Conservation (phyloP, 192 early-diverging fungal species). For the Coemansia sp. region DNA sequence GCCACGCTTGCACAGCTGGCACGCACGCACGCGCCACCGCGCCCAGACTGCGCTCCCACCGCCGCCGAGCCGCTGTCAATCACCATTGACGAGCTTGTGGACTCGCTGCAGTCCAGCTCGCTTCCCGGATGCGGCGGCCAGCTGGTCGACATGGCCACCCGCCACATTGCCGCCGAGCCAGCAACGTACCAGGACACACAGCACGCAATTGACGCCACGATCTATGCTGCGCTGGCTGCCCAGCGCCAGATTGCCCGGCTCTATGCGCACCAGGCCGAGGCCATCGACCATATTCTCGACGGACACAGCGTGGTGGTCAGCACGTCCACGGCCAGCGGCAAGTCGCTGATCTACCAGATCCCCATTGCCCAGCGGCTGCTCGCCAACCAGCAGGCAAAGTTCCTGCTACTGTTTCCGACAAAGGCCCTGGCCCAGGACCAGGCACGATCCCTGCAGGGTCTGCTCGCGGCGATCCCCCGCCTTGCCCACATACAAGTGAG, state of each 20-base stretch:
- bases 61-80: background rate
- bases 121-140: slow-evolving; percentile 3
- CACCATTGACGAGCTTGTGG: slow-evolving; percentile 4
- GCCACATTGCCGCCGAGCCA: background rate
- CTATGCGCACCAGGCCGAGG: slow-evolving; percentile 71
- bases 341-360: slow-evolving; percentile 74
- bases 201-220: background rate
- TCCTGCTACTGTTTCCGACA: slow-evolving; percentile 72
- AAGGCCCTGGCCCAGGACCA: slow-evolving; percentile 85
- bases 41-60: no score
- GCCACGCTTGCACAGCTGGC: background rate
- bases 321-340: slow-evolving; percentile 78
- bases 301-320: slow-evolving; percentile 60
- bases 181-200: slow-evolving; percentile 3
- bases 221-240: slow-evolving; percentile 4
- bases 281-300: slow-evolving; percentile 45
- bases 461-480: slow-evolving; percentile 23
- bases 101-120: background rate
- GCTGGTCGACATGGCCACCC: background rate
- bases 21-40: background rate
- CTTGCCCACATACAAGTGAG: slow-evolving; percentile 23
- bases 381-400: slow-evolving; percentile 23
- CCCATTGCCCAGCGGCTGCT: slow-evolving; percentile 58
- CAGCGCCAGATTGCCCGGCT: slow-evolving; percentile 39
- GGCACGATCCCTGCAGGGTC: slow-evolving; percentile 42